These are phyloP conservation scores for Massarina eburnea DNA, from an alignment of 2,329 filamentous ascomycete species.

Conservation along the genomic window DNA sequence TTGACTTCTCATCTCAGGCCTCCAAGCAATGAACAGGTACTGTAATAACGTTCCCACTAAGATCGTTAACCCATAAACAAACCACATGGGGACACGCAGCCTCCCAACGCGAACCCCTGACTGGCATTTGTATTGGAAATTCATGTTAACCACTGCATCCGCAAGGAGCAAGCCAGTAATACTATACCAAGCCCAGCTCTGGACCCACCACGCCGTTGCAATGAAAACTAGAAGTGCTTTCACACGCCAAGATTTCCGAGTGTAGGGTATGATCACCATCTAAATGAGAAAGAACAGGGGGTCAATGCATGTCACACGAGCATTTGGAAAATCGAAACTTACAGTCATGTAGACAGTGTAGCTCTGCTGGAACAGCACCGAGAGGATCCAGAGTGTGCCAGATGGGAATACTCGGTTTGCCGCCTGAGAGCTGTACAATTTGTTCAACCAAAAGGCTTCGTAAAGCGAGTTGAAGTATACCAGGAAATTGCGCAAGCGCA, in stretches of 20 bases:
- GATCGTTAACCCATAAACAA: slow-evolving; percentile 34
- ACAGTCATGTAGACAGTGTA: slow-evolving; percentile 53
- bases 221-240: slow-evolving; percentile 46
- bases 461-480: slow-evolving; percentile 51
- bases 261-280: slow-evolving; percentile 52
- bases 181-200: slow-evolving; percentile 52
- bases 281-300: no score
- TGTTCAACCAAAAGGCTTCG: slow-evolving; percentile 50
- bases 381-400: slow-evolving; percentile 50
- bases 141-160: slow-evolving; percentile 47
- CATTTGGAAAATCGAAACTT: no score
- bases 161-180: slow-evolving; percentile 53
- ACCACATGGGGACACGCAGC: slow-evolving; percentile 28
- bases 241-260: slow-evolving; percentile 45
- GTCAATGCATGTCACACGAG: no score
- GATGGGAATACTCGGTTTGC: slow-evolving; percentile 49
- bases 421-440: slow-evolving; percentile 42
- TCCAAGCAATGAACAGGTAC: slow-evolving; percentile 48
- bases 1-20: slow-evolving; percentile 36
- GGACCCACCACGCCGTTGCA: slow-evolving; percentile 50
- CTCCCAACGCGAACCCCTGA: slow-evolving; percentile 17
- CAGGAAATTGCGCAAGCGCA: slow-evolving; percentile 42
- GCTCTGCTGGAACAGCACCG: slow-evolving; percentile 49
- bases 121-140: slow-evolving; percentile 33
- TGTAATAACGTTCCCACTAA: slow-evolving; percentile 44